Percentiles rank a stretch among this genome's conserved stretches.
Conservation (phyloP, 495 filamentous ascomycete genomes). For the Aspergillus panamensis region DNA sequence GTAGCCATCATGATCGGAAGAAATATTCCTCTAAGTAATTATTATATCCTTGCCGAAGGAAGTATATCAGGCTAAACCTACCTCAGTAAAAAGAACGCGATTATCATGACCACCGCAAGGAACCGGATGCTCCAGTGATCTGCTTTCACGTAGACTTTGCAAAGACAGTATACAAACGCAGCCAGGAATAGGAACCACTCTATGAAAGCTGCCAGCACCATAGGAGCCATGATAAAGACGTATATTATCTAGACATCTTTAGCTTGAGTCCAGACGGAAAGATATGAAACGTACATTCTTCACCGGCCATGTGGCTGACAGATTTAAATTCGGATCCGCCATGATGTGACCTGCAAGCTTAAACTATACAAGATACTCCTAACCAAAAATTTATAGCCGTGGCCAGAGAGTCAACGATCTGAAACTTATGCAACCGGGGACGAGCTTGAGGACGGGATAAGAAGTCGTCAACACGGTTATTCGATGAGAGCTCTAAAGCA, state of each 20-base stretch:
- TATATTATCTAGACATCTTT: constrained; percentile 65
- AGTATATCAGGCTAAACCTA: constrained; percentile 35
- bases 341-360: neutral
- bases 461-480: no score
- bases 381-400: neutral
- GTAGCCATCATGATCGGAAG: constrained; percentile 94
- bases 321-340: constrained; percentile 5
- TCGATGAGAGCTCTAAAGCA: no score
- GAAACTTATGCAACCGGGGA: no score
- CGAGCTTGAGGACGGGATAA: no score
- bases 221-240: constrained; percentile 71
- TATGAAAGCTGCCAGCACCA: constrained; percentile 80
- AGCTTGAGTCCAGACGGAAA: neutral
- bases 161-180: constrained; percentile 87
- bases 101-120: constrained; percentile 70
- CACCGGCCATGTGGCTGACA: constrained; percentile 51
- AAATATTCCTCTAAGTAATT: constrained; percentile 65
- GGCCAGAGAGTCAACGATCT: neutral
- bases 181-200: constrained; percentile 95
- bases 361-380: no score
- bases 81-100: constrained; percentile 72
- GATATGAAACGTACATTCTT: constrained; percentile 58
- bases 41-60: neutral
- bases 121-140: constrained; percentile 78
- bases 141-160: constrained; percentile 86